Percentiles rank a stretch among this genome's conserved stretches.
Evolutionary conservation across 2,329 filamentous ascomycete genomes (phyloP).

Genomic region (Epichloe sylvatica): DNA sequence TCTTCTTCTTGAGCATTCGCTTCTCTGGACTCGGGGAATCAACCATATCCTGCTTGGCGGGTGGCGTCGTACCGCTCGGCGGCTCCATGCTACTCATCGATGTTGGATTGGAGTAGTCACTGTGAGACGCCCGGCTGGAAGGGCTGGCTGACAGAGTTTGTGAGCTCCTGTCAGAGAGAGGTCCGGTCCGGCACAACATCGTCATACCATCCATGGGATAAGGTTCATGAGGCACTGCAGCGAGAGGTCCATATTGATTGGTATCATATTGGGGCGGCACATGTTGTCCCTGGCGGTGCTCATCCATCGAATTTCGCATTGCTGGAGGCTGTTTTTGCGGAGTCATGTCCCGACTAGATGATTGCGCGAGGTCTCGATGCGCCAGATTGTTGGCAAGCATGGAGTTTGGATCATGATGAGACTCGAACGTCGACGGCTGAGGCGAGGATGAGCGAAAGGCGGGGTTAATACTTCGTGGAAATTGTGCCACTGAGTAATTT

Average conservation of each 20-base stretch:
- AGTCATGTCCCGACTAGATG: constrained; percentile 36
- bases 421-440: constrained; percentile 83
- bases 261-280: constrained; percentile 25
- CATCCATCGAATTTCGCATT: constrained; percentile 8
- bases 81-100: constrained; percentile 80
- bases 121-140: constrained; percentile 75
- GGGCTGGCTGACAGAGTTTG: constrained; percentile 51
- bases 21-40: constrained; percentile 45
- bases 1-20: constrained; percentile 54
- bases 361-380: constrained; percentile 35
- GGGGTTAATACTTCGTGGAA: constrained; percentile 87
- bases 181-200: constrained; percentile 76
- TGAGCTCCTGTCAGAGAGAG: constrained; percentile 39
- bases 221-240: constrained; percentile 72
- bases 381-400: constrained; percentile 56
- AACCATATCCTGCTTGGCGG: constrained; percentile 47
- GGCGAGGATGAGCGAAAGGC: constrained; percentile 92
- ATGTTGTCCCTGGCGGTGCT: constrained; percentile 11
- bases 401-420: constrained; percentile 76
- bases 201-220: constrained; percentile 96
- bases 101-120: constrained; percentile 79
- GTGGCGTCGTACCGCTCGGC: constrained; percentile 58
- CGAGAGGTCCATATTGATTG: constrained; percentile 46
- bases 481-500: constrained; percentile 87
- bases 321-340: constrained; percentile 29